Evolutionary conservation across 2,329 filamentous ascomycete genomes (phyloP), one percentile per base, ranked within the genome.

Genomic region (Domatiomyces globalis): DNA sequence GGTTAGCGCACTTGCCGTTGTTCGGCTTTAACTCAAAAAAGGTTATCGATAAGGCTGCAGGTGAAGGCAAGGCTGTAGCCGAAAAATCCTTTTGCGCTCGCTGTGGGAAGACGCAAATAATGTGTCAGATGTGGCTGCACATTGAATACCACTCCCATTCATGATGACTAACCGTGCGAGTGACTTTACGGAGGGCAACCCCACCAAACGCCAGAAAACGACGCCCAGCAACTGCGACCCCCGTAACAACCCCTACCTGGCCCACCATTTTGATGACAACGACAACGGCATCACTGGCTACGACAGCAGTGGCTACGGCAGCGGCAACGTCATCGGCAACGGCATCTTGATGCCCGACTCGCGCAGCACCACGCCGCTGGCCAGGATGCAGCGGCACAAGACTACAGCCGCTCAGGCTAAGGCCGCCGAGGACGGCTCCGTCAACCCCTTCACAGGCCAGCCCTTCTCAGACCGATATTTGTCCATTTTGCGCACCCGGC

Each of bases 391-490:
- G 67, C 81, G 85, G 58, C 88, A 94, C 67, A 70, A 80, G 52
- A 94, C 88, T 1, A 96, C 88, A 1, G 81, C 87, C 4, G 73
- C 76, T 55, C 77, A 87, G 70, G 88, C 87, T 2, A 70, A 74
- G 58, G 72, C 74, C 61, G 84, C 83, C 2, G 92, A 98, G 71
- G 80, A 95, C 69, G 79, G 82, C 12, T 83, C 87, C 18, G 69
- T 75, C 60, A 98, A 95, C 65, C 84, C 90, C 19, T 95, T 95
- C 73, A 98, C 82, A 47, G 81, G 83, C 54, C 73, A 77, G 52
- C 73, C 80, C 12, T 83, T 95, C 62, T 88, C 87, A 45, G 77
- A 81, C 60, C 81, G 84, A 63, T 98, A 98, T 74, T 87, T 95
- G 68, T 80, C 81, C 63, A 98, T 98, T 64, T 72, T 98, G 62